Evolutionary conservation across 345 rosid species (phyloP).

Genomic region (Trapa incisa): DNA sequence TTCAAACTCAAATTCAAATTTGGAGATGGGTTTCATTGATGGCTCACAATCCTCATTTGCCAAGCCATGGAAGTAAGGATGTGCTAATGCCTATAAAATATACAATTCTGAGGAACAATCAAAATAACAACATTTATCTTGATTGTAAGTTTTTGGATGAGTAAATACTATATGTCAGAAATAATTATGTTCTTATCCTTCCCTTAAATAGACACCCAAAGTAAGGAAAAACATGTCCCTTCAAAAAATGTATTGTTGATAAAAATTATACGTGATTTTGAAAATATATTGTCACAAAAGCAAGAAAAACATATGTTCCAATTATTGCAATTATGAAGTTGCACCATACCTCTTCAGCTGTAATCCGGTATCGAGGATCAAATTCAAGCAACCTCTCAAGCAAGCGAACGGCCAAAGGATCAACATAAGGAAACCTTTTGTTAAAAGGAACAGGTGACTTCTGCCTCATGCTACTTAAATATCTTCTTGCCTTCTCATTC

Average conservation of each 20-base stretch:
- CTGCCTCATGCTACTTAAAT: slow-evolving; percentile 64
- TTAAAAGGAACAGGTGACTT: slow-evolving; percentile 54
- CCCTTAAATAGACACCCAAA: not conserved
- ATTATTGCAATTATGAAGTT: not conserved
- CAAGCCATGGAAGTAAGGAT: slow-evolving; percentile 76
- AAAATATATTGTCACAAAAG: not conserved
- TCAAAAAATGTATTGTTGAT: not conserved
- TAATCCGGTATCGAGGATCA: slow-evolving; percentile 88
- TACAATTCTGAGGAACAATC: slow-evolving; percentile 1
- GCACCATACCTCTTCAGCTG: slow-evolving; percentile 76
- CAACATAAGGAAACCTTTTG: slow-evolving; percentile 47
- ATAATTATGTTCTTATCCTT: not conserved
- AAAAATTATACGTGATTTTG: not conserved
- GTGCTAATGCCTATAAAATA: slow-evolving; percentile 59
- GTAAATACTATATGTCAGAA: not conserved
- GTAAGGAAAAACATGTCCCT: not conserved
- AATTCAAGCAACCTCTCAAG: slow-evolving; percentile 83
- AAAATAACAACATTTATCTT: not conserved
- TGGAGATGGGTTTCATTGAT: slow-evolving; percentile 69
- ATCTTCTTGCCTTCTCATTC: slow-evolving; percentile 92
- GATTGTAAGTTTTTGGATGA: not conserved
- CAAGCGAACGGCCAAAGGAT: slow-evolving; percentile 62
- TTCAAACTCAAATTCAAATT: slow-evolving; percentile 82
- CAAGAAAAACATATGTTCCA: not conserved
- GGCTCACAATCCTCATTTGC: slow-evolving; percentile 66